These are phyloP conservation scores for Yamadazyma oceani DNA, from an alignment of 1,139 yeast species.

Conservation along the genomic window DNA sequence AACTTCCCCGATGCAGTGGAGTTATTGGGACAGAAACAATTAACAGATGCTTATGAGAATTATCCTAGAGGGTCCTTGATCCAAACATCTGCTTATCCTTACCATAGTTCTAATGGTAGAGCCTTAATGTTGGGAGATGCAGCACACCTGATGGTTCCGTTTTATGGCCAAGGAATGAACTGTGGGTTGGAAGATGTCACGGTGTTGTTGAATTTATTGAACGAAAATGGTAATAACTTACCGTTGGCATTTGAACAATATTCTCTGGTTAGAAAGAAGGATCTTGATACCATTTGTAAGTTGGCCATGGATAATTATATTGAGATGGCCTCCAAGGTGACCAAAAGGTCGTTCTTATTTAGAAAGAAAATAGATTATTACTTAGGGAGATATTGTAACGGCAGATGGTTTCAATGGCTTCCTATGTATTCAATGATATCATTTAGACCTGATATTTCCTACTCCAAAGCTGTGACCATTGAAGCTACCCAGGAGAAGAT, in stretches of 20 bases:
- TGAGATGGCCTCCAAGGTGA: constrained; percentile 87
- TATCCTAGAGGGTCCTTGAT: constrained; percentile 79
- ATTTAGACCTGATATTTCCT: constrained; percentile 79
- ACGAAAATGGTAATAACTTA: constrained; percentile 42
- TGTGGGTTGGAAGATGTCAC: constrained; percentile 93
- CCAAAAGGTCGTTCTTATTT: constrained; percentile 58
- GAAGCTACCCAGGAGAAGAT: constrained; percentile 52
- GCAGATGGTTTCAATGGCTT: constrained; percentile 58
- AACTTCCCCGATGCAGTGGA: constrained; percentile 76
- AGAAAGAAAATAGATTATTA: constrained; percentile 69
- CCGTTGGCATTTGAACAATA: constrained; percentile 56
- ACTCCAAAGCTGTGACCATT: constrained; percentile 65
- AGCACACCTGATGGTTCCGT: constrained; percentile 96
- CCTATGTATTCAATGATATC: constrained; percentile 93
- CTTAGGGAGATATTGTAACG: constrained; percentile 50
- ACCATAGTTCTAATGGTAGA: constrained; percentile 60
- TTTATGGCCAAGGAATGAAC: constrained; percentile 96
- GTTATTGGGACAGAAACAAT: constrained; percentile 61
- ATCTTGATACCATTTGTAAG: constrained; percentile 71
- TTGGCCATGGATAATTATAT: constrained; percentile 79
- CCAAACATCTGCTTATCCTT: constrained; percentile 67
- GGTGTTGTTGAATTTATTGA: constrained; percentile 58
- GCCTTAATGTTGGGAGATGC: constrained; percentile 86
- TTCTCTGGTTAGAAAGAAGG: constrained; percentile 57
- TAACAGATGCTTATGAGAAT: constrained; percentile 50